phyloP scores from a whole-genome alignment of 768 basidiomycete genomes.

The Amanita fuliginea region DNA sequence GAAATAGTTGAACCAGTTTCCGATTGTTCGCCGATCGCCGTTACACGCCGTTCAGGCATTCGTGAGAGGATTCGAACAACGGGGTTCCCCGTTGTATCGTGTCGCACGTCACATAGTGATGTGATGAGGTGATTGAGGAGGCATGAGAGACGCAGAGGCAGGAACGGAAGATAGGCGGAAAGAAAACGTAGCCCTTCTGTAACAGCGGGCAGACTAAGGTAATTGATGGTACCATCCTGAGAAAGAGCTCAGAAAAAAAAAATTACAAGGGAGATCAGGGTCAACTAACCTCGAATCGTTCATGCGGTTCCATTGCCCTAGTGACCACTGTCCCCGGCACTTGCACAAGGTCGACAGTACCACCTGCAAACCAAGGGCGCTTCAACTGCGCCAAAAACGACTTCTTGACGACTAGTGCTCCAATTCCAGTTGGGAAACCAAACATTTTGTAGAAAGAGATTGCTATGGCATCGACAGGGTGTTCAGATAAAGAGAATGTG shows the following conservation, averaged over 20 bases:
- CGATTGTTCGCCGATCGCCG: conserved; percentile 50
- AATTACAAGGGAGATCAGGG: conserved; percentile 4
- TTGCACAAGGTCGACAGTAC: conserved; percentile 74
- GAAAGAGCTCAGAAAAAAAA: neutral
- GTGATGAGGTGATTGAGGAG: conserved; percentile 51
- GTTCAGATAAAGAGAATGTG: conserved; percentile 49
- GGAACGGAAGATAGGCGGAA: conserved; percentile 67
- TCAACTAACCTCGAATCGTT: conserved; percentile 63
- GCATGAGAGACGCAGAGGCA: conserved; percentile 63
- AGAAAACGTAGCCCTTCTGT: conserved; percentile 71
- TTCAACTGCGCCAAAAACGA: conserved; percentile 48
- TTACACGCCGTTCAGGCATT: conserved; percentile 40
- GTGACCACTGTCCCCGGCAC: conserved; percentile 68
- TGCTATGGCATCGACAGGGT: conserved; percentile 72
- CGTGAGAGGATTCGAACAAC: conserved; percentile 63
- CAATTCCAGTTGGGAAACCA: conserved; percentile 78
- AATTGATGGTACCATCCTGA: conserved; percentile 83
- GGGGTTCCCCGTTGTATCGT: conserved; percentile 46
- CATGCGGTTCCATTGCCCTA: conserved; percentile 43
- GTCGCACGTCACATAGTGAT: conserved; percentile 46
- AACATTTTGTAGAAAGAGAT: conserved; percentile 89
- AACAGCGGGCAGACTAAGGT: conserved; percentile 64
- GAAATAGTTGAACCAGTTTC: conserved; percentile 57
- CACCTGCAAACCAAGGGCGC: conserved; percentile 80
- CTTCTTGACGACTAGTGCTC: conserved; percentile 67